Evolutionary conservation across 2,329 filamentous ascomycete genomes (phyloP), one percentile per base, ranked within the genome.

Genomic region (Cryphonectria parasitica): DNA sequence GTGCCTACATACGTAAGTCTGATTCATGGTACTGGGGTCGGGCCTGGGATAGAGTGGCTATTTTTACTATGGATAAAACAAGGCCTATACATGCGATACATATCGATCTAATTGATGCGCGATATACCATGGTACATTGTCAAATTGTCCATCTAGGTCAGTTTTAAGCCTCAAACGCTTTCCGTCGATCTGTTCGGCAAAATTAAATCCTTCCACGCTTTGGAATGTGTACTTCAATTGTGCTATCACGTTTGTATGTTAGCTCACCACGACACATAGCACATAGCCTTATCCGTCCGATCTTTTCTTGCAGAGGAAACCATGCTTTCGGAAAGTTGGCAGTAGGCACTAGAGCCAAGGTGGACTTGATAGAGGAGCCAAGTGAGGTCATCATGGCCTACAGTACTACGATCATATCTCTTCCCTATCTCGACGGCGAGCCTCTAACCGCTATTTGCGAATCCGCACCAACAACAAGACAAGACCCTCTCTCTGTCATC

Each of bases 21-120:
- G 13, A 19, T 17, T 58, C 54, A 34, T 58, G 13, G 54, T 31
- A 15, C 54, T 7, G 3, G 54, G 54, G 54, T 58, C 54, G 13
- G 13, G 54, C 25, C 52, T 28, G 28, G 54, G 28, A 58, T 34
- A 58, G 11, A 58, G 54, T 58, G 54, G 54, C 54, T 58, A 31
- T 31, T 31, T 58, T 58, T 58, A 49, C 45, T 49, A 49, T 49
- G 45, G 22, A 58, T 58, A 31, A 58, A 34, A 58, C 54, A 58
- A 58, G 15, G 4, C 15, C 54, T 31, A 17, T 58, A 58, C 54
- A 19, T 58, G 25, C 25, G 25, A 31, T 28, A 28, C 28, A 58
- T 31, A 58, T 58, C 54, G 17, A 58, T 58, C 25, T 34, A 28
- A 58, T 31, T 58, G 54, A 58, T 58, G 54, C 28, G 54, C 54